A percentile compares a stretch with the other conserved stretches of the same genome.
Evolutionary conservation across 2,329 filamentous ascomycete species (phyloP).

Genomic region (Penicillium griseofulvum): DNA sequence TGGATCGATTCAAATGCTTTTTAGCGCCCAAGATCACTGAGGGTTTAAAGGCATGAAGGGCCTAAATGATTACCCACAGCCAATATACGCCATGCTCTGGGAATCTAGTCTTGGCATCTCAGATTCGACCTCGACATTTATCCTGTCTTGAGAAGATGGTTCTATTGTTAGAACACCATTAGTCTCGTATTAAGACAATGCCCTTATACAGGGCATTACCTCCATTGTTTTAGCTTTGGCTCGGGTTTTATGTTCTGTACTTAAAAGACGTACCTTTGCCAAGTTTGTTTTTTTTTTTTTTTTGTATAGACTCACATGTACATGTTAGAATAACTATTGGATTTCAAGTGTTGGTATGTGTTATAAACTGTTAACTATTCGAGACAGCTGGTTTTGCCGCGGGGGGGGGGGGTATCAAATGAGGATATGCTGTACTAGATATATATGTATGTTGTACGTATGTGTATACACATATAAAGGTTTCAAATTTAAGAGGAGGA

Average conservation of each 20-base stretch:
- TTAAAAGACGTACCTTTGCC: background rate
- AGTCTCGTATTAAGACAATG: background rate
- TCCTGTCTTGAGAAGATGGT: background rate
- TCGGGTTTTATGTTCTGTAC: background rate
- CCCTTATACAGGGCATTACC: background rate
- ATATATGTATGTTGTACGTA: too few relatives aligned
- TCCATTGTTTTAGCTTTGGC: background rate
- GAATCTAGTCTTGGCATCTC: background rate
- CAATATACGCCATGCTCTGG: background rate
- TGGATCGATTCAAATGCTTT: conserved; percentile 58
- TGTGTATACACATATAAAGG: too few relatives aligned
- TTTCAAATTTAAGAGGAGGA: too few relatives aligned
- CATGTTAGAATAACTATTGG: background rate
- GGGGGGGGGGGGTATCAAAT: conserved; percentile 3
- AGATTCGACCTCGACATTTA: background rate
- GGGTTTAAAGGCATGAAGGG: background rate
- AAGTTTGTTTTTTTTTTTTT: too few relatives aligned
- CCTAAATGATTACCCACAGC: background rate
- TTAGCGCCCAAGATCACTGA: conserved; percentile 40
- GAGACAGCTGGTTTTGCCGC: conserved; percentile 2
- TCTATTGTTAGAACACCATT: background rate
- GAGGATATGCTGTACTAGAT: too few relatives aligned
- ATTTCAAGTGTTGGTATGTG: background rate
- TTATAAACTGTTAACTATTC: background rate
- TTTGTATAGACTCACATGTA: background rate